These are phyloP conservation scores for Eremomyces bilateralis DNA, from an alignment of 495 filamentous ascomycete genomes.

Conservation along the genomic window DNA sequence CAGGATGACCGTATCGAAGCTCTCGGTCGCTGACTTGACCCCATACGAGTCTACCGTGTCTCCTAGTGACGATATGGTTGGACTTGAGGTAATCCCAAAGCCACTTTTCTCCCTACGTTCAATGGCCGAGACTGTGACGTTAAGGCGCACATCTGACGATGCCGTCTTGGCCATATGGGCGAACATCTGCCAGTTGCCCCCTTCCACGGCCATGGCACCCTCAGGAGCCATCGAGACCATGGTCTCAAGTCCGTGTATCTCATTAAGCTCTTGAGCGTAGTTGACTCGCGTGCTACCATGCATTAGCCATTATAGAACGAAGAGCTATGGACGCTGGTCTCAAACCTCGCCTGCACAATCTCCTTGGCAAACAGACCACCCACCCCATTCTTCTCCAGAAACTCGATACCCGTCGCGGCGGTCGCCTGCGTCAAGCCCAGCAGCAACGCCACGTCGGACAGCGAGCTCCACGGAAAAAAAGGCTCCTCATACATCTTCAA, in stretches of 20 bases:
- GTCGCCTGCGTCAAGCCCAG: conserved; percentile 44
- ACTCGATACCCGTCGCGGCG: conserved; percentile 45
- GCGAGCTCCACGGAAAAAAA: conserved; percentile 59
- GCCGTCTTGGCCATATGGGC: conserved; percentile 49
- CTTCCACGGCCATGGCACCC: conserved; percentile 54
- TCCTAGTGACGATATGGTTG: conserved; percentile 2
- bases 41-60: neutral
- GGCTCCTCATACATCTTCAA: conserved; percentile 61
- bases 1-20: conserved; percentile 63
- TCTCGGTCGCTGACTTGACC: conserved; percentile 8
- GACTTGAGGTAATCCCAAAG: neutral
- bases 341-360: conserved; percentile 54
- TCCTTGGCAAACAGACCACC: conserved; percentile 47
- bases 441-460: conserved; percentile 41
- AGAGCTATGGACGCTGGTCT: no score
- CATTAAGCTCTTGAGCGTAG: conserved; percentile 68
- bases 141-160: conserved; percentile 36
- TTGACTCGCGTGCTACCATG: conserved; percentile 61
- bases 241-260: conserved; percentile 75
- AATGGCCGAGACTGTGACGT: conserved; percentile 46
- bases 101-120: conserved; percentile 11
- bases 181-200: conserved; percentile 95
- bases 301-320: neutral
- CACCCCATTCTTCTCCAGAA: conserved; percentile 46
- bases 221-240: conserved; percentile 91